A percentile compares a stretch with the other conserved stretches of the same genome.
These are phyloP conservation scores for Chlorella sp. DNA, from an alignment of 139 green algal genomes.

Conservation along the genomic window DNA sequence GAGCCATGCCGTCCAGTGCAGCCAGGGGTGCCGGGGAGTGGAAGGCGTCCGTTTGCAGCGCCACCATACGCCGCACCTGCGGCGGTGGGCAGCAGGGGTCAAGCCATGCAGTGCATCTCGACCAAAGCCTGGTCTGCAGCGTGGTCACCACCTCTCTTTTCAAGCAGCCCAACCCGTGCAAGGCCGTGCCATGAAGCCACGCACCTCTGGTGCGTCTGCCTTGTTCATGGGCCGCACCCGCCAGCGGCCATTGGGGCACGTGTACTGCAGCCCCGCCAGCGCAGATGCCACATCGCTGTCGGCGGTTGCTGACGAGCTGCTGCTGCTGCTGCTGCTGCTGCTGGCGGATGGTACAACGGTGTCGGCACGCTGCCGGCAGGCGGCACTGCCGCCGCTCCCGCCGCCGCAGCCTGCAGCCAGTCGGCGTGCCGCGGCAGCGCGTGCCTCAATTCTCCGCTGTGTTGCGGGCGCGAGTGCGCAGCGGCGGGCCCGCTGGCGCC, in stretches of 20 bases:
- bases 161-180: too few relatives aligned
- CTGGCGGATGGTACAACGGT: neutral
- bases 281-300: neutral
- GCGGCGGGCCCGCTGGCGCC: too few relatives aligned
- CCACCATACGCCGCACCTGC: conserved; percentile 15
- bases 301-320: neutral
- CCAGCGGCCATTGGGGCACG: conserved; percentile 27
- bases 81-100: neutral
- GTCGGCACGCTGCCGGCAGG: too few relatives aligned
- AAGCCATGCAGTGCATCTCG: neutral
- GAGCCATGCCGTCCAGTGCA: conserved; percentile 25
- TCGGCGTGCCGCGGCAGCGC: too few relatives aligned
- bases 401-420: too few relatives aligned
- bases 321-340: neutral
- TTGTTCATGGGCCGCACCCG: conserved; percentile 39
- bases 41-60: conserved; percentile 27
- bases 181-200: too few relatives aligned
- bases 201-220: conserved; percentile 19
- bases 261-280: conserved; percentile 3
- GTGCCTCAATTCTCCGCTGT: too few relatives aligned
- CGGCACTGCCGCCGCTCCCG: too few relatives aligned
- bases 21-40: neutral
- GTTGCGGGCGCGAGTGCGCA: too few relatives aligned
- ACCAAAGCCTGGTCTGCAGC: neutral
- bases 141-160: too few relatives aligned